Base-by-base conservation (phyloP, 192 early-diverging fungal species). In the Backusella mclennaniae region DNA sequence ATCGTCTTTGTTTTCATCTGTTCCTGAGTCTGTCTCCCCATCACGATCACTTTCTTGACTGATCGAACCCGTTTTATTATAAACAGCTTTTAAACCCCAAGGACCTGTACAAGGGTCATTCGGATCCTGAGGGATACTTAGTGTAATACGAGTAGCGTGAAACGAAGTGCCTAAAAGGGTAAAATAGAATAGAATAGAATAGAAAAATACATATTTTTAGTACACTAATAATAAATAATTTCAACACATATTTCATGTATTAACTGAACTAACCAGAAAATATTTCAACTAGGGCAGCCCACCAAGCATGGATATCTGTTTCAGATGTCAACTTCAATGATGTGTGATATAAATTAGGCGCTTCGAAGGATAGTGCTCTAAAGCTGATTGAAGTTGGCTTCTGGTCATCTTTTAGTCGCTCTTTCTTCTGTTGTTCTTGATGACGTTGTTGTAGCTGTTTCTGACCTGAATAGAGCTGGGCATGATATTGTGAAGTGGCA, bases 101-200 rank as follows among this genome's bases (percentile, higher is more conserved):
- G 83, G 80, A 6, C 78, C 77, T 44, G 76, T 79, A 42, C 49
- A 76, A 33, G 82, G 80, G 49, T 84, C 85, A 63, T 72, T 79
- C 17, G 79, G 46, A 73, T 84, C 85, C 33, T 86, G 85, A 2
- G 85, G 83, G 12, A 86, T 69, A 44, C 80, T 78, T 17, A 86
- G 68, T 29, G 73, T 73, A 9, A 79, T 63, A n/a, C 77, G 71
- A 33, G 80, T 77, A 17, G 82, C 85, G 74, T 80, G 80, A 66
- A 76, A 84, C 7, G 85, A 78, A 23, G 77, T 44, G 6, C 42
- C 41, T 71, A 46, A 39, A 44, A 36, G 67, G 35, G 21, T 31
- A 26, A 21, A 21, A 29, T 44, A 71, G n/a, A 46, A 35, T 2
- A 71, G n/a, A 46, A 35, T 2, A 67, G 33, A 67, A 67, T 33